Conservation (phyloP, 2,329 filamentous ascomycete genomes). For the Sclerotinia minor region DNA sequence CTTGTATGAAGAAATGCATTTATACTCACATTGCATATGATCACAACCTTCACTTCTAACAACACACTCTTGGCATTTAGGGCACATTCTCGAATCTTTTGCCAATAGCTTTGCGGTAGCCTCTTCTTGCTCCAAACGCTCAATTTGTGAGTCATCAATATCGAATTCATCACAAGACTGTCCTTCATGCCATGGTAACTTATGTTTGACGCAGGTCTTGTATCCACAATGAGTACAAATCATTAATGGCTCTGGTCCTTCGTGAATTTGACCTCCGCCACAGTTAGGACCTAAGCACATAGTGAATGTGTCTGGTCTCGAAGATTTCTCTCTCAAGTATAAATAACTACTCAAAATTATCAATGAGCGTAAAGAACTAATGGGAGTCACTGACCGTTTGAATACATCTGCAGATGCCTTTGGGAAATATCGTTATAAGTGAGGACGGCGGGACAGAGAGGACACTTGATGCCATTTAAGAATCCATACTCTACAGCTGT, state of each 20-base stretch:
- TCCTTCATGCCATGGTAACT: slow-evolving; percentile 35
- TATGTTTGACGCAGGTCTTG: slow-evolving; percentile 33
- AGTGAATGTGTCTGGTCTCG: slow-evolving; percentile 1
- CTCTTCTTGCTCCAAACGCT: slow-evolving; percentile 35
- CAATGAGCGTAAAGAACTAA: neutral
- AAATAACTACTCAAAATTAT: neutral
- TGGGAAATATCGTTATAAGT: neutral
- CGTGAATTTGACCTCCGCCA: slow-evolving; percentile 30
- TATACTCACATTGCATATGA: slow-evolving; percentile 32
- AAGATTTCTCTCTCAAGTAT: slow-evolving; percentile 11
- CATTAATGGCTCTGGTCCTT: slow-evolving; percentile 30
- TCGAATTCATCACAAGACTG: slow-evolving; percentile 35
- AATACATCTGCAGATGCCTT: neutral
- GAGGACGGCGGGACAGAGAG: slow-evolving; percentile 1
- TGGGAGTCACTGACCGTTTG: slow-evolving; percentile 1
- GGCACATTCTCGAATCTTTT: slow-evolving; percentile 30
- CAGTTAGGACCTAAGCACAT: slow-evolving; percentile 32
- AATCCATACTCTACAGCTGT: slow-evolving; percentile 3
- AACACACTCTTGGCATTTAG: slow-evolving; percentile 32
- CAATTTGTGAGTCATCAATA: slow-evolving; percentile 30
- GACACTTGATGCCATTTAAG: slow-evolving; percentile 16
- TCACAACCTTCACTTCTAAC: slow-evolving; percentile 32
- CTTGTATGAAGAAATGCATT: neutral
- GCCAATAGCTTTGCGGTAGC: slow-evolving; percentile 35
- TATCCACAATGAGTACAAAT: slow-evolving; percentile 31